phyloP scores from a whole-genome alignment of 768 basidiomycete genomes.

The Amanita inopinata region DNA sequence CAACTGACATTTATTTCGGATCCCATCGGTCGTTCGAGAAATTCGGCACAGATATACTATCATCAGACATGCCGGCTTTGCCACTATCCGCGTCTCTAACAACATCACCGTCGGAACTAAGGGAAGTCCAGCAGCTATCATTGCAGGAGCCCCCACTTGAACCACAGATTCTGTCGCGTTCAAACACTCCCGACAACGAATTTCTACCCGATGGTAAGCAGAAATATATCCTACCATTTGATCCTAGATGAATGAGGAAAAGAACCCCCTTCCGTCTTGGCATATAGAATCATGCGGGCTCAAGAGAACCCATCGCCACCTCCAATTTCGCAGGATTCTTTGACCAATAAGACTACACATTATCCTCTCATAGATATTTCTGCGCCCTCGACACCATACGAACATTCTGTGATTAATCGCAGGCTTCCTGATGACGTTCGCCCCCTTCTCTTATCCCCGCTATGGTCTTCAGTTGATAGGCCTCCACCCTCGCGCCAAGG shows the following conservation, averaged over 20 bases:
- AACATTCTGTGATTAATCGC: background rate
- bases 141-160: constrained; percentile 5
- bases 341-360: constrained; percentile 12
- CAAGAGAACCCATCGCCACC: constrained; percentile 50
- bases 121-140: no score
- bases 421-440: background rate
- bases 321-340: constrained; percentile 1
- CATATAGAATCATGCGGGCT: constrained; percentile 55
- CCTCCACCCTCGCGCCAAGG: background rate
- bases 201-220: constrained; percentile 36
- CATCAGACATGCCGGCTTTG: no score
- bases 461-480: constrained; percentile 1
- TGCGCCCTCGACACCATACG: constrained; percentile 7
- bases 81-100: no score
- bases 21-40: no score
- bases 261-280: constrained; percentile 65
- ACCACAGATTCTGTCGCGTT: constrained; percentile 21
- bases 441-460: background rate
- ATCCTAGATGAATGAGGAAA: constrained; percentile 8
- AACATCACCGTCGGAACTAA: no score
- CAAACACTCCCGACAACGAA: constrained; percentile 42
- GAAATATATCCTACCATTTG: constrained; percentile 6
- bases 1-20: no score
- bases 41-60: no score
- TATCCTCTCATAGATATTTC: constrained; percentile 14